phyloP scores from a whole-genome alignment of 805 yeast genomes.

The Yarrowia divulgata region DNA sequence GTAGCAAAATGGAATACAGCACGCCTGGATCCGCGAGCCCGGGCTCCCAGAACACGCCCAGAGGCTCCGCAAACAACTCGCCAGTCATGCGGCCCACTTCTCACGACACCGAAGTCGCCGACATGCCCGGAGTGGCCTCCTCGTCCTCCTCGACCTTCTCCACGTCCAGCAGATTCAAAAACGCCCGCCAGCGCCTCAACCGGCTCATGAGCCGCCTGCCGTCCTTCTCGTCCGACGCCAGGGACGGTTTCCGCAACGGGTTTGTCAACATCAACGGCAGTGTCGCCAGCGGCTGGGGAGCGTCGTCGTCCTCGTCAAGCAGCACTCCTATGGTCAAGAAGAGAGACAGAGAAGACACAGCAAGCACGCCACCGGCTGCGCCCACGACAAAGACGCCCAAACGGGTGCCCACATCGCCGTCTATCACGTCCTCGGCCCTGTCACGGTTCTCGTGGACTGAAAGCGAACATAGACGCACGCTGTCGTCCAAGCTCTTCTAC shows the following conservation, averaged over 20 bases:
- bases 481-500: conserved; percentile 20
- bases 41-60: neutral
- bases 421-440: conserved; percentile 16
- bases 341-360: conserved; percentile 5
- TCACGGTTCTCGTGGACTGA: conserved; percentile 19
- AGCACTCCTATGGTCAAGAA: conserved; percentile 4
- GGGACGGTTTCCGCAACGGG: conserved; percentile 23
- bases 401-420: conserved; percentile 13
- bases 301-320: conserved; percentile 11
- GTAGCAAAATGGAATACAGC: conserved; percentile 12
- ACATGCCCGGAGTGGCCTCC: conserved; percentile 14
- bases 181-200: conserved; percentile 26
- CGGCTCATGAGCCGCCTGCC: conserved; percentile 24
- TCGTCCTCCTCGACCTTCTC: conserved; percentile 25
- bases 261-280: conserved; percentile 23
- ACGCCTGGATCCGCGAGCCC: conserved; percentile 20
- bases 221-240: conserved; percentile 21
- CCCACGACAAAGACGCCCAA: conserved; percentile 8
- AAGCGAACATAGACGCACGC: conserved; percentile 34
- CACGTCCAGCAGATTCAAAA: conserved; percentile 25
- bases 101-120: conserved; percentile 16
- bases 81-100: conserved; percentile 17
- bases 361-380: neutral
- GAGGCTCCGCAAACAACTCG: conserved; percentile 14
- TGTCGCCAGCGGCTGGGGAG: conserved; percentile 15